These are phyloP conservation scores for Afroboletus lepidellus DNA, from an alignment of 1,284 basidiomycete genomes.

Conservation along the genomic window DNA sequence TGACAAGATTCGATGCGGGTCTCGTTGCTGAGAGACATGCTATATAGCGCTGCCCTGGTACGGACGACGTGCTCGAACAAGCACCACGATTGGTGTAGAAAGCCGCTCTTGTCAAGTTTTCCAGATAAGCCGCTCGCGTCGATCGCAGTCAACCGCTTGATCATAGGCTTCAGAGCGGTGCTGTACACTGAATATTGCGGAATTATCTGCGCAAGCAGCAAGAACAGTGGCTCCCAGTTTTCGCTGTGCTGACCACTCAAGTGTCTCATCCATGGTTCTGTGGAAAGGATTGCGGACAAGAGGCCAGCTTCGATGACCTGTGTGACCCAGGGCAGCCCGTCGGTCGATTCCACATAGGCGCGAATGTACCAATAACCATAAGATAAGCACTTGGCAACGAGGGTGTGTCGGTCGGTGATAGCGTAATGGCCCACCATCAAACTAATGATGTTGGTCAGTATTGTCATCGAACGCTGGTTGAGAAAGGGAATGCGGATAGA, in stretches of 20 bases:
- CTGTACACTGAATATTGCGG: constrained; percentile 31
- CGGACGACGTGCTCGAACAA: constrained; percentile 22
- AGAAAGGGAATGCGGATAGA: constrained; percentile 26
- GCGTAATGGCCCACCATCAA: constrained; percentile 13
- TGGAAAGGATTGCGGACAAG: constrained; percentile 26
- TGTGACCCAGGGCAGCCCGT: constrained; percentile 28
- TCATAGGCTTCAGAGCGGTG: constrained; percentile 18
- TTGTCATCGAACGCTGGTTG: constrained; percentile 23
- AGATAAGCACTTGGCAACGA: constrained; percentile 29
- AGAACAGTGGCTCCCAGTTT: constrained; percentile 31
- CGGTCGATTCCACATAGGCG: constrained; percentile 26
- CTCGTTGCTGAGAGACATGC: constrained; percentile 6
- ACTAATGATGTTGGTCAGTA: constrained; percentile 19
- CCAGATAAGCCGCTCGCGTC: constrained; percentile 11
- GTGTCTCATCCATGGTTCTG: constrained; percentile 29
- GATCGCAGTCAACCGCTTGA: constrained; percentile 16
- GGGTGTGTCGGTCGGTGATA: constrained; percentile 1
- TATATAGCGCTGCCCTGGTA: constrained; percentile 15
- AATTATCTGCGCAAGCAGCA: constrained; percentile 25
- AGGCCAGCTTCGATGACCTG: constrained; percentile 28
- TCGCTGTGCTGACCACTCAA: constrained; percentile 20
- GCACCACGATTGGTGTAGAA: constrained; percentile 20
- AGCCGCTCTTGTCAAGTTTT: constrained; percentile 19
- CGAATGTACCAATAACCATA: constrained; percentile 34
- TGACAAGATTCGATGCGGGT: constrained; percentile 28